These are phyloP conservation scores for Endotrypanum monterogeii DNA, from an alignment of 208 protist species.

Conservation along the genomic window DNA sequence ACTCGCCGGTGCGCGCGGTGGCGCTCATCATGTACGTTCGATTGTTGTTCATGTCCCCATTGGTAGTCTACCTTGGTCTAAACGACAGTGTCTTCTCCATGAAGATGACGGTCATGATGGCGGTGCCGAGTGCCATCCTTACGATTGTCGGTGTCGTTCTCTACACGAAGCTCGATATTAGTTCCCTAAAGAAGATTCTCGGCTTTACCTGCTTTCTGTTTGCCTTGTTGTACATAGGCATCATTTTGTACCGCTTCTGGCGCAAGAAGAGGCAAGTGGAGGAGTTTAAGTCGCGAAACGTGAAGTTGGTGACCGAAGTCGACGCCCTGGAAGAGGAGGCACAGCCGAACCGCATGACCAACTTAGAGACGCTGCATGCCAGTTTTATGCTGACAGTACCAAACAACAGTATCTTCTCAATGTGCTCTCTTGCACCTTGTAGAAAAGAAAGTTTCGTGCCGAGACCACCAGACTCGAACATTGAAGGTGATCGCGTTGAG, in stretches of 20 bases:
- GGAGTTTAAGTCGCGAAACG: slow-evolving; percentile 36
- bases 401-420: slow-evolving; percentile 39
- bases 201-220: slow-evolving; percentile 53
- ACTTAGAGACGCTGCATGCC: slow-evolving; percentile 40
- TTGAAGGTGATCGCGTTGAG: not conserved
- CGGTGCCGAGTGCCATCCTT: slow-evolving; percentile 49
- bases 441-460: not conserved
- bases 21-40: slow-evolving; percentile 64
- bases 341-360: slow-evolving; percentile 39
- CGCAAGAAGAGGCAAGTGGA: slow-evolving; percentile 36
- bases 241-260: slow-evolving; percentile 38
- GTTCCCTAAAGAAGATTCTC: slow-evolving; percentile 38
- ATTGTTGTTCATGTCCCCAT: slow-evolving; percentile 53
- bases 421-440: slow-evolving; percentile 8
- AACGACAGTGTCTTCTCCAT: slow-evolving; percentile 63
- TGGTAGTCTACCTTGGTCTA: slow-evolving; percentile 48
- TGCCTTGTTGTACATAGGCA: slow-evolving; percentile 38
- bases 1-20: slow-evolving; percentile 44
- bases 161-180: slow-evolving; percentile 30
- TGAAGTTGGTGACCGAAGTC: slow-evolving; percentile 43
- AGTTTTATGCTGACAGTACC: slow-evolving; percentile 46
- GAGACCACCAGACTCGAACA: not conserved
- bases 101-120: slow-evolving; percentile 60
- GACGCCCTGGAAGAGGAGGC: slow-evolving; percentile 48
- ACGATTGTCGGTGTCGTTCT: slow-evolving; percentile 48